Evolutionary conservation across 106 monocot species (phyloP), one percentile per base, ranked within the genome.

Genomic region (Ottelia alismoides): DNA sequence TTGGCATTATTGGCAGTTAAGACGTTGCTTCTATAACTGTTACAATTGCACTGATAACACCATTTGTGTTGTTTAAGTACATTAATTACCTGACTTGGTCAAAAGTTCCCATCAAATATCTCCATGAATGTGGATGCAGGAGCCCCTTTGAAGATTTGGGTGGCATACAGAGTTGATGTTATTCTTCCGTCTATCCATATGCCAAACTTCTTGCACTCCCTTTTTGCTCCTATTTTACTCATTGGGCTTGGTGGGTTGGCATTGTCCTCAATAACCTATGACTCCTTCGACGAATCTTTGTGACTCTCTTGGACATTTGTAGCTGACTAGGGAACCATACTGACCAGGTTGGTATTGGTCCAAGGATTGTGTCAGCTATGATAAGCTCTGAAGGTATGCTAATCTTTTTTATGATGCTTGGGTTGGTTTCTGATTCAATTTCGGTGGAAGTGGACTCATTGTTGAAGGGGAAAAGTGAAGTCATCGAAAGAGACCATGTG

Each of bases 301-400:
- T 92, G 92, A 86, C 74, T 86, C 44, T 79, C 92, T 25, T 92
- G 92, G 92, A 86, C 92, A 17, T 92, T 92, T 76, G 92, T 92
- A 51, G 92, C 92, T 1, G 92, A 86, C 55, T 86, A 28, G 92
- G 92, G 25, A 82, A 82, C 60, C 86, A 92, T 66, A 86, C 92
- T 22, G 76, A 86, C 24, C 72, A 73, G 68, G 74, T 76, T 64
- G 92, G 92, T 1, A 22, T 71, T 29, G 69, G 79, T 22, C 75
- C 82, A 12, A 75, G 92, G 65, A 61, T 86, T 50, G 92, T 92
- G 22, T 92, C 92, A 0, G 82, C 86, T 10, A 79, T 72, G 2
- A 92, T 92, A 25, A 92, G 82, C 66, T 78, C 92, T 5, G 92
- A 86, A 20, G 92, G 92, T n/a, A 86, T 92, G 92, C 50, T 92